Evolutionary conservation across 2,329 filamentous ascomycete genomes (phyloP).

Genomic region (Periconia sp.): DNA sequence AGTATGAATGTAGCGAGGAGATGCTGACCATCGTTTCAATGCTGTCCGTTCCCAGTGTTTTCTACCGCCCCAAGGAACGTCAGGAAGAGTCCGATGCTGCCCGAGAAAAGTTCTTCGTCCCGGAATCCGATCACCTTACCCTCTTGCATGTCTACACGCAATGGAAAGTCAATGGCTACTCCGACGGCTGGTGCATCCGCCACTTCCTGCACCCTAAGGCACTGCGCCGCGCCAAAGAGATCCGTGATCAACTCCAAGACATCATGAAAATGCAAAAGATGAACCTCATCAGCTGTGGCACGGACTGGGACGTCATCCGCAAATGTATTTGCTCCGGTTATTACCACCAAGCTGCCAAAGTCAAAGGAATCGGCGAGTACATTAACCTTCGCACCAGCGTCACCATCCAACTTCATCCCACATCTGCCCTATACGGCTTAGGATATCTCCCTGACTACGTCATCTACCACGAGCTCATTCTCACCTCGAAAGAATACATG

Average conservation of each 20-base stretch:
- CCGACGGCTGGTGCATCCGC: slow-evolving; percentile 88
- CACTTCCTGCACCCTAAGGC: slow-evolving; percentile 98
- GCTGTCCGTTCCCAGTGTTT: slow-evolving; percentile 95
- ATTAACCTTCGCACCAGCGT: slow-evolving; percentile 95
- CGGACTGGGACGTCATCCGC: slow-evolving; percentile 94
- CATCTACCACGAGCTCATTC: slow-evolving; percentile 95
- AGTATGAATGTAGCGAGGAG: slow-evolving; percentile 93
- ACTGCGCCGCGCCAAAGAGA: slow-evolving; percentile 87
- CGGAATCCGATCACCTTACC: slow-evolving; percentile 95
- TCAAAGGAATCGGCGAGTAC: slow-evolving; percentile 96
- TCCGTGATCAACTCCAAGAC: slow-evolving; percentile 89
- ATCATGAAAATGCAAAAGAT: slow-evolving; percentile 96
- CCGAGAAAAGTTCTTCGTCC: slow-evolving; percentile 97
- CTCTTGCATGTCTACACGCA: slow-evolving; percentile 95
- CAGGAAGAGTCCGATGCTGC: slow-evolving; percentile 96
- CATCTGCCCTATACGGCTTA: slow-evolving; percentile 87
- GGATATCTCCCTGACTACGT: slow-evolving; percentile 97
- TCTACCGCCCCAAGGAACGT: slow-evolving; percentile 95
- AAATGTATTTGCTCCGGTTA: slow-evolving; percentile 98
- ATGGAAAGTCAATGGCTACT: slow-evolving; percentile 90
- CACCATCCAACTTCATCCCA: slow-evolving; percentile 92
- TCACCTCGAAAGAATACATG: slow-evolving; percentile 98
- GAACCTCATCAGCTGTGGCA: slow-evolving; percentile 84
- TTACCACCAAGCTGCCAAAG: slow-evolving; percentile 96
- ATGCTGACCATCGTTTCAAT: slow-evolving; percentile 99